Evolutionary conservation across 169 alveolate genomes (phyloP), one percentile per base, ranked within the genome.

Genomic region (Cryptosporidium tyzzeri): DNA sequence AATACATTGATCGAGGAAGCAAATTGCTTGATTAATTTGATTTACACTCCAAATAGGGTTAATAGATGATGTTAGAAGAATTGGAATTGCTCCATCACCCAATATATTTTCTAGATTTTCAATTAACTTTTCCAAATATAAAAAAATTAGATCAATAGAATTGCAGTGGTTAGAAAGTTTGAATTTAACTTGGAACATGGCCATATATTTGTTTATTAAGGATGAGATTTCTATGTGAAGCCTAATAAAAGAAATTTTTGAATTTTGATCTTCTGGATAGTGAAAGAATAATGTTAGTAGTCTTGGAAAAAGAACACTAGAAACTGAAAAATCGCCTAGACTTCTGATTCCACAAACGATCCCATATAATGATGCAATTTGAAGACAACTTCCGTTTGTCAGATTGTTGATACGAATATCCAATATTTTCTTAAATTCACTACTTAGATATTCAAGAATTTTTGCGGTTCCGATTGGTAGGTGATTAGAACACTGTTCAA

Each of bases 331-430:
- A 21, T 80, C 89, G 18, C 75, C 89, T 21, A 80, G 31, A 58
- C 89, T 65, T 62, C 75, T 80, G 21, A 80, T 80, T 80, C 89
- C 89, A 4, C 89, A 80, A 26, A 80, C 68, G 31, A 80, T 21
- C 14, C 89, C 89, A 29, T 62, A 80, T 45, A 80, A 41, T 29
- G 89, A 59, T 61, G 89, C 89, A 62, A 59, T 80, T 12, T 80
- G 80, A 44, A 80, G 65, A 26, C 51, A 62, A 80, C 62, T 80
- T n/a, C 73, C 39, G 26, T n/a, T 80, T 4, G 8, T 31, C 26
- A 80, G 14, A 65, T 65, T 37, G 35, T 21, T 37, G 31, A 80
- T n/a, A 37, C 68, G 35, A 45, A 21, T 39, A 26, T 62, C 75
- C 62, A 80, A 21, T 21, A 80, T 23, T 16, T 59, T 44, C 62